Evolutionary conservation across 345 rosid genomes (phyloP), one percentile per base, ranked within the genome.

Genomic region (Garcia nutans): DNA sequence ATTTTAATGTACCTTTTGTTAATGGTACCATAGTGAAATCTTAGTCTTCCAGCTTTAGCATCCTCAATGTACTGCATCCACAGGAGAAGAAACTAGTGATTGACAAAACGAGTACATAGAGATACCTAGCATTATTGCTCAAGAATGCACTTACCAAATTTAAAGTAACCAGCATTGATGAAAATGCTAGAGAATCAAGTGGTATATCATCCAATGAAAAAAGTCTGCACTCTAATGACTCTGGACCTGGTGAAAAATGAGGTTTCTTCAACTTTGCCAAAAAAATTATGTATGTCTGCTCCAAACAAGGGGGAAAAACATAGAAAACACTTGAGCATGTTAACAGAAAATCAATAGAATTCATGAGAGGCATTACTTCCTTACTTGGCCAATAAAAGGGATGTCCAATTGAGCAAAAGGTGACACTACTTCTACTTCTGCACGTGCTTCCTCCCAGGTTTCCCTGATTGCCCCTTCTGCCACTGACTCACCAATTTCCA

Each of bases 401-500:
- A 96, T 96, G 72, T 93, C 99, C 26, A 96, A 81, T 57, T 96
- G 99, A 59, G 95, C 88, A 86, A 93, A 91, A 77, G 99, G 99
- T 23, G 94, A 90, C 75, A 88, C 65, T 56, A 93, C 92, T 85
- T 96, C 99, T 11, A 90, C 99, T 77, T 86, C 91, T 23, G 99
- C 98, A 60, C 89, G 85, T 13, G 99, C 97, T 83, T 93, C 99
- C 86, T 96, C 98, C 98, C 92, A 87, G 59, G 98, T 95, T 84
- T 95, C 99, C 83, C 99, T 84, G 68, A 87, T 85, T 74, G 99
- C 99, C 56, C 99, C 99, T 85, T 91, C 91, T 0, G 94, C 92
- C 61, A 98, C 94, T 50, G 99, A 95, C 82, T 95, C 99, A 17
- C 99, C 99, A 73, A 95, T 89, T 84, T 95, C 99, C 84, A 95